Evolutionary conservation across 1,139 yeast species (phyloP).

Genomic region (Protomyces arabidopsidicola): DNA sequence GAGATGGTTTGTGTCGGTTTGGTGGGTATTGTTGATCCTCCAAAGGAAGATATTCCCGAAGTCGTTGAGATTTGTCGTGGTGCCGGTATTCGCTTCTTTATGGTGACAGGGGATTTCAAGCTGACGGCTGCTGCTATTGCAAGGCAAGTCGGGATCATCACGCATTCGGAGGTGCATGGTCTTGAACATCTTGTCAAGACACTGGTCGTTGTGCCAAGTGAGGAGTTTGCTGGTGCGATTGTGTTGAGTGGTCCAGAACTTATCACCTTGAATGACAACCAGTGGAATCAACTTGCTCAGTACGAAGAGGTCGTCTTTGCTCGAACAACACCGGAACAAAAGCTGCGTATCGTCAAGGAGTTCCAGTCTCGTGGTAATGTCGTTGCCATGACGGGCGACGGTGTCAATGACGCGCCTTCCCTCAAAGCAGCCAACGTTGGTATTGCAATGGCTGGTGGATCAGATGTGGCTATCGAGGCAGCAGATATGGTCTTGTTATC

Average conservation of each 20-base stretch:
- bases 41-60: conserved; percentile 46
- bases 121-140: conserved; percentile 54
- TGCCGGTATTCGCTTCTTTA: conserved; percentile 51
- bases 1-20: conserved; percentile 44
- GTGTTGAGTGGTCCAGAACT: conserved; percentile 47
- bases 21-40: conserved; percentile 52
- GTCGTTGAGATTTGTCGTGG: conserved; percentile 44
- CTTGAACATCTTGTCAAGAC: conserved; percentile 37
- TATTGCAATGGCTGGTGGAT: conserved; percentile 57
- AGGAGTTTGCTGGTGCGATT: conserved; percentile 37
- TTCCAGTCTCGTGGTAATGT: conserved; percentile 52
- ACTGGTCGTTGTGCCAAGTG: conserved; percentile 28
- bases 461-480: conserved; percentile 58
- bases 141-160: conserved; percentile 46
- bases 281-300: conserved; percentile 45
- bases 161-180: conserved; percentile 32
- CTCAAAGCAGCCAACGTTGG: conserved; percentile 76
- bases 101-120: conserved; percentile 56
- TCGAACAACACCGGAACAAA: conserved; percentile 55
- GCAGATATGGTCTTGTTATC: conserved; percentile 49
- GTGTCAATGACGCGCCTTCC: conserved; percentile 76
- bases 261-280: conserved; percentile 42
- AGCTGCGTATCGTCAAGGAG: conserved; percentile 48
- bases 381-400: conserved; percentile 71
- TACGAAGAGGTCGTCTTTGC: conserved; percentile 51